These are phyloP conservation scores for Fusarium bactridioides DNA, from an alignment of 2,329 filamentous ascomycete species.

Conservation along the genomic window DNA sequence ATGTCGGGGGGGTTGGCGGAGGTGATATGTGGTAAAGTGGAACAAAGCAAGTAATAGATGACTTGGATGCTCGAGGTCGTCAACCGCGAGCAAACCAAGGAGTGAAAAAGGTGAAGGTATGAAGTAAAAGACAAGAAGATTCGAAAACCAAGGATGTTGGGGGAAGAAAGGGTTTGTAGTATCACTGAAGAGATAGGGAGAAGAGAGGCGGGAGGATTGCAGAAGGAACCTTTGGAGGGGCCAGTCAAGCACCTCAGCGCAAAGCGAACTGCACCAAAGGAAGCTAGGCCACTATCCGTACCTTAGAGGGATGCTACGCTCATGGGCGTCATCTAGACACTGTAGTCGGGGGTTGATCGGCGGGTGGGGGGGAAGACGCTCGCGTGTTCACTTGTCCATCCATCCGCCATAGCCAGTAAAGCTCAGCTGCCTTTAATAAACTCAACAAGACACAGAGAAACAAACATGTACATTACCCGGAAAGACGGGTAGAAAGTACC, in stretches of 20 bases:
- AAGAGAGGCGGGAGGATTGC: conserved; percentile 19
- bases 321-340: conserved; percentile 34
- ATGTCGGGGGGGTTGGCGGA: conserved; percentile 29
- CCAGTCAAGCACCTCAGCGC: conserved; percentile 10
- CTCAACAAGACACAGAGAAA: conserved; percentile 7
- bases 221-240: conserved; percentile 11
- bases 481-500: conserved; percentile 7
- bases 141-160: conserved; percentile 4
- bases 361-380: conserved; percentile 26
- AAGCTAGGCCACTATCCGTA: conserved; percentile 26
- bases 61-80: conserved; percentile 7
- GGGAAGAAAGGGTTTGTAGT: conserved; percentile 4
- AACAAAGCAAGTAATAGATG: background rate
- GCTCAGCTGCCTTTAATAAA: conserved; percentile 30
- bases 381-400: conserved; percentile 32
- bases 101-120: background rate
- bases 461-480: background rate
- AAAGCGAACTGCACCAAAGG: background rate
- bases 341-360: conserved; percentile 32
- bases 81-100: conserved; percentile 7
- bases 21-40: conserved; percentile 18
- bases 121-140: background rate
- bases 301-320: conserved; percentile 32
- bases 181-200: conserved; percentile 20
- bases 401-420: conserved; percentile 20